Evolutionary conservation across 441 rosid genomes (phyloP).

Genomic region (Rhodomyrtus psidioides): DNA sequence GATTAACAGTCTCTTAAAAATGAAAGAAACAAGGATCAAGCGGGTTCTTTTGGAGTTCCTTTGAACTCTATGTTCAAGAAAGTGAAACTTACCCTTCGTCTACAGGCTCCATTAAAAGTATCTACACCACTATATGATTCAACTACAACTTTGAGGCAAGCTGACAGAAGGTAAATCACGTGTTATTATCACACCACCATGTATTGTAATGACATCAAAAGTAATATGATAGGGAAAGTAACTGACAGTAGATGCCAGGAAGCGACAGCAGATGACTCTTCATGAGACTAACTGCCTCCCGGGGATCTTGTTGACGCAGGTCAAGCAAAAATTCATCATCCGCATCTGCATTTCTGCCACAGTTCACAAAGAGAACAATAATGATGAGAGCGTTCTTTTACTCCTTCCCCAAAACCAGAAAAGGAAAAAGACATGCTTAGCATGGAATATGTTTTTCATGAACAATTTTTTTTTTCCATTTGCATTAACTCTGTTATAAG

Average conservation of each 20-base stretch:
- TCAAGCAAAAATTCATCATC: slow-evolving; percentile 26
- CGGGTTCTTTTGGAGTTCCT: neutral
- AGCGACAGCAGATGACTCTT: slow-evolving; percentile 35
- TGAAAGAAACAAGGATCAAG: neutral
- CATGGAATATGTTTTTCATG: neutral
- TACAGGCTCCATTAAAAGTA: slow-evolving; percentile 30
- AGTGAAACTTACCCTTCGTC: slow-evolving; percentile 29
- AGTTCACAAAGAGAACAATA: neutral
- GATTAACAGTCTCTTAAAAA: neutral
- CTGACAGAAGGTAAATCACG: slow-evolving; percentile 15
- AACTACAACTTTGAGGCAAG: slow-evolving; percentile 41
- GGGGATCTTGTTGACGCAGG: slow-evolving; percentile 26
- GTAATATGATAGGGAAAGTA: neutral
- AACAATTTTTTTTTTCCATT: neutral
- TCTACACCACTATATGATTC: slow-evolving; percentile 26
- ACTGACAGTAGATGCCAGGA: slow-evolving; percentile 48
- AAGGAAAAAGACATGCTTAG: neutral
- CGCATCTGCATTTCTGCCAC: slow-evolving; percentile 20
- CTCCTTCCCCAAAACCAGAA: neutral
- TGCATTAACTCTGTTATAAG: neutral
- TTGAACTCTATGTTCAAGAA: neutral
- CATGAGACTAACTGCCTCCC: slow-evolving; percentile 36
- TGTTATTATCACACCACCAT: neutral
- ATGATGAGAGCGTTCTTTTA: neutral
- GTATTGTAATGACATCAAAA: neutral